Evolutionary conservation across 2,329 filamentous ascomycete species (phyloP), one percentile per base, ranked within the genome.

Genomic region (Rutstroemia sp.): DNA sequence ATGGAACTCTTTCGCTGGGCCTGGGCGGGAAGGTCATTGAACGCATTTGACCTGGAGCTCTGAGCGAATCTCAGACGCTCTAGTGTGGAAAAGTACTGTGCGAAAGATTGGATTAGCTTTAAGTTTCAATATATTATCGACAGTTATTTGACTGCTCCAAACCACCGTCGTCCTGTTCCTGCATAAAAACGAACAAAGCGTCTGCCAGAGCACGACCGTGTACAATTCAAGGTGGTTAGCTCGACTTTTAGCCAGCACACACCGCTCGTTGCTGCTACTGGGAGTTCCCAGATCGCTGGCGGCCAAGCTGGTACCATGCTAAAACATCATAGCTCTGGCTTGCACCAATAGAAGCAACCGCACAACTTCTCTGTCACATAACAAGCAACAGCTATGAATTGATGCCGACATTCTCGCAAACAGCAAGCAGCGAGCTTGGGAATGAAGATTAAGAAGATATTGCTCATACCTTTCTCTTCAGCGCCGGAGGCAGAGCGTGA

Each of bases 51-150:
- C 49, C 68, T 70, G 46, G 73, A 70, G 50, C 72, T 72, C 64
- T 83, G 82, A 51, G 79, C 80, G 68, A 89, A 82, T 64, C 82
- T 81, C 57, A 88, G 76, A 57, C 86, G 80, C 71, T 90, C 87
- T 60, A 87, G 76, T 7, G 82, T 84, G 34, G 86, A 88, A 73
- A 89, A 89, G 73, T 87, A 89, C 81, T 89, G 69, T 42, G 58
- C 51, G 57, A 50, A 44, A 57, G 39, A 39, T 54, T 5, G 16
- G 27, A 37, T 56, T 34, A 56, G 53, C 41, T 45, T 41, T 37
- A 48, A 23, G 42, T 27, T 45, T 44, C 27, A 51, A 23, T 48
- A 48, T 34, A 37, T 34, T 48, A 21, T 19, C 48, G 14, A 55
- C 39, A 51, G 45, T 34, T n/a, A 42, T 23, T 27, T 19, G 53